Percentiles rank a stretch among this genome's conserved stretches.
Conservation (phyloP, 768 basidiomycete genomes). For the Obba rivulosa region DNA sequence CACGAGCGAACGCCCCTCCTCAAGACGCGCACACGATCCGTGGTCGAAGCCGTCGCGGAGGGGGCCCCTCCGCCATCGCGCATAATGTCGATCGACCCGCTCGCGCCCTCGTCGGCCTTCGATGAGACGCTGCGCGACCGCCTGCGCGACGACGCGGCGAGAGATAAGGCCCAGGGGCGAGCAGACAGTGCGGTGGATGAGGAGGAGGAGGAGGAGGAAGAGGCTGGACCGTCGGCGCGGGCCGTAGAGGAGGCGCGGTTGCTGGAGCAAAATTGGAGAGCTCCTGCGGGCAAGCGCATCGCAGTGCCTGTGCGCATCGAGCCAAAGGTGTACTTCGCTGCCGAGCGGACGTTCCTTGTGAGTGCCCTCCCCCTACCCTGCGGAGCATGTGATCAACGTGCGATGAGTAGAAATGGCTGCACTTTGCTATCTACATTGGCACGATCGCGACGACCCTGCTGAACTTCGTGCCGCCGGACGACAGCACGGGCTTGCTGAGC, state of each 20-base stretch:
- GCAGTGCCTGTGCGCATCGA: slow-evolving; percentile 94
- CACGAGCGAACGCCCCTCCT: slow-evolving; percentile 37
- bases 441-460: slow-evolving; percentile 86
- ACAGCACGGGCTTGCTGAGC: slow-evolving; percentile 76
- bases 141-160: slow-evolving; percentile 33
- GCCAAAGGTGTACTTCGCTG: slow-evolving; percentile 97
- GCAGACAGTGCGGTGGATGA: slow-evolving; percentile 37
- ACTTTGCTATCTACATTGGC: slow-evolving; percentile 82
- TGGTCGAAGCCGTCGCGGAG: slow-evolving; percentile 9
- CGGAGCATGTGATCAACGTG: neutral
- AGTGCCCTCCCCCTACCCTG: slow-evolving; percentile 23
- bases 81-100: slow-evolving; percentile 72
- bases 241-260: slow-evolving; percentile 43
- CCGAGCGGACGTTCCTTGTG: slow-evolving; percentile 90
- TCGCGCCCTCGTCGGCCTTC: slow-evolving; percentile 78
- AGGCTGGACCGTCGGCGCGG: slow-evolving; percentile 11
- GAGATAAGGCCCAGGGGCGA: slow-evolving; percentile 12
- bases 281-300: slow-evolving; percentile 84
- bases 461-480: slow-evolving; percentile 74
- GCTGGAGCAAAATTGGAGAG: slow-evolving; percentile 63
- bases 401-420: slow-evolving; percentile 75
- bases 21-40: slow-evolving; percentile 15
- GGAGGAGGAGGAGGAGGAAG: slow-evolving; percentile 32
- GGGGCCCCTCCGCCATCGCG: slow-evolving; percentile 16
- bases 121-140: slow-evolving; percentile 79